phyloP scores from a whole-genome alignment of 805 yeast genomes.

The Yarrowia osloensis region DNA sequence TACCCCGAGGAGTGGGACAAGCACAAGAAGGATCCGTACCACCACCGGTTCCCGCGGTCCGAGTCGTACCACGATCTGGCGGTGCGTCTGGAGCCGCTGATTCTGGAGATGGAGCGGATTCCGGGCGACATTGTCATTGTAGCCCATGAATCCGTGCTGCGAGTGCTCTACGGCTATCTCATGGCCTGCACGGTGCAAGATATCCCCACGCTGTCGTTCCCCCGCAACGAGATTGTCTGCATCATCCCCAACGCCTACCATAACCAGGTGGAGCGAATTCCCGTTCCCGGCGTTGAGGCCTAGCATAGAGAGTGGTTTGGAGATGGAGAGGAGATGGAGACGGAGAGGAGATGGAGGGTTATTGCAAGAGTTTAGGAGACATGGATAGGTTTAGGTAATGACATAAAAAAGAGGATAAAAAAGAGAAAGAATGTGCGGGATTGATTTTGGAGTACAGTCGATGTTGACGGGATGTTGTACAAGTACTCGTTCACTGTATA shows the following conservation, averaged over 20 bases:
- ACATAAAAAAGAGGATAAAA: too few relatives aligned
- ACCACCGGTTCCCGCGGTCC: slow-evolving; percentile 85
- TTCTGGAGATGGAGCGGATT: slow-evolving; percentile 91
- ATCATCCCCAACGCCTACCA: slow-evolving; percentile 80
- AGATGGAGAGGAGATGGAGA: not conserved
- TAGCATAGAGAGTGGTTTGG: not conserved
- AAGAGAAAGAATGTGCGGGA: too few relatives aligned
- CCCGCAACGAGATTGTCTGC: slow-evolving; percentile 82
- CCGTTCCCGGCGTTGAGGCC: slow-evolving; percentile 36
- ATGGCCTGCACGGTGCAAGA: slow-evolving; percentile 90
- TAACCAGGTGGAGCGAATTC: slow-evolving; percentile 37
- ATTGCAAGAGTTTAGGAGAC: too few relatives aligned
- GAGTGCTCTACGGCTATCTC: slow-evolving; percentile 89
- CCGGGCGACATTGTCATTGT: slow-evolving; percentile 77
- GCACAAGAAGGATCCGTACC: slow-evolving; percentile 79
- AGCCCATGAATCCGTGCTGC: slow-evolving; percentile 87
- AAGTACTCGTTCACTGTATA: too few relatives aligned
- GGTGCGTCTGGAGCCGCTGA: slow-evolving; percentile 86
- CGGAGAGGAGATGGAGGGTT: not conserved
- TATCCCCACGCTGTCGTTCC: slow-evolving; percentile 76
- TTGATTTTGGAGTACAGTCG: too few relatives aligned
- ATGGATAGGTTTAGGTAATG: too few relatives aligned
- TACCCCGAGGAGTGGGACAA: slow-evolving; percentile 72
- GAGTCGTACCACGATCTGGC: slow-evolving; percentile 97
- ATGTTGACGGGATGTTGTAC: too few relatives aligned